Conservation (phyloP, 805 yeast genomes). For the Tetrapisispora arboricola region DNA sequence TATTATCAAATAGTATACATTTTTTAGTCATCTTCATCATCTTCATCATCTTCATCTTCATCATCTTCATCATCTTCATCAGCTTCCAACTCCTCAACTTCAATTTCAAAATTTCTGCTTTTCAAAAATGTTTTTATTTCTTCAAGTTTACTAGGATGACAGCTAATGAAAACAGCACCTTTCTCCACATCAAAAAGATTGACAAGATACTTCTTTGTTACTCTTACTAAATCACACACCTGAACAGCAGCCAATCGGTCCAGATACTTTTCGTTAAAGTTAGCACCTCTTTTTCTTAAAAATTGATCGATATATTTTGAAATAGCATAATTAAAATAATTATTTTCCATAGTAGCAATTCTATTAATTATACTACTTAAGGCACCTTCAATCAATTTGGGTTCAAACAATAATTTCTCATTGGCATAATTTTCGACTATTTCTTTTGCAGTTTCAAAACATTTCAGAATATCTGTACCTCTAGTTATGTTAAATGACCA, state of each 20-base stretch:
- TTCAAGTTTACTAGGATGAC: conserved; percentile 57
- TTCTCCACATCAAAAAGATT: conserved; percentile 49
- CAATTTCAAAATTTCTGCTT: conserved; percentile 49
- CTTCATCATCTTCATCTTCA: conserved; percentile 11
- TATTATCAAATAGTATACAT: neutral
- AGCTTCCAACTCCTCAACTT: conserved; percentile 42
- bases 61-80: conserved; percentile 28
- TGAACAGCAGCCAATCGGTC: conserved; percentile 43
- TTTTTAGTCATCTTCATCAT: conserved; percentile 1
- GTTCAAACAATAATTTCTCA: conserved; percentile 48
- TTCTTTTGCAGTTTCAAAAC: conserved; percentile 49
- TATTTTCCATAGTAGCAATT: conserved; percentile 60
- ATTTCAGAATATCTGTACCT: conserved; percentile 68
- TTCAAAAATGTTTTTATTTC: conserved; percentile 38
- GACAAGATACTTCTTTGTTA: conserved; percentile 47
- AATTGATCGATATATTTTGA: conserved; percentile 56
- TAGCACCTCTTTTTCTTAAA: conserved; percentile 60
- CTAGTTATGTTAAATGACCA: conserved; percentile 62
- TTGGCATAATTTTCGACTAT: conserved; percentile 51
- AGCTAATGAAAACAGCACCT: conserved; percentile 57
- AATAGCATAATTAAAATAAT: conserved; percentile 53
- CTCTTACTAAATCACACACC: conserved; percentile 29
- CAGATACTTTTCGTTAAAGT: conserved; percentile 47
- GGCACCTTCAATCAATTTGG: conserved; percentile 56
- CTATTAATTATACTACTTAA: conserved; percentile 63